Base-by-base conservation (phyloP, 495 filamentous ascomycete genomes). In the Lophiostoma macrostomum region DNA sequence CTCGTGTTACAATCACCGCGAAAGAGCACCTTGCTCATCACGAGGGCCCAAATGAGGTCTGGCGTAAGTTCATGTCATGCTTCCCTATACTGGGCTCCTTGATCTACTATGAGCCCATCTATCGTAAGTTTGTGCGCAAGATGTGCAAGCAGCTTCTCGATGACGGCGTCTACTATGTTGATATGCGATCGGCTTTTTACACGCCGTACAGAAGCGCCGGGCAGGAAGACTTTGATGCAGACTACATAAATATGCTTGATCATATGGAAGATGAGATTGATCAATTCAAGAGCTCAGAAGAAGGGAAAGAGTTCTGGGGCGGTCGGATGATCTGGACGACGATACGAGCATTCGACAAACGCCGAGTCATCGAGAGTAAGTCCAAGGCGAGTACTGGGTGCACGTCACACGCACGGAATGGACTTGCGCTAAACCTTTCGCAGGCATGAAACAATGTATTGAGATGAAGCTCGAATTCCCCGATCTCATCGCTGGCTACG, bases 101-200 rank as follows among this genome's bases (percentile, higher is more conserved):
- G 22, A 69, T 95, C 14, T 86, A 80, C 70, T 95, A 96, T 68
- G 93, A 97, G 67, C 91, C 93, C 0, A 89, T 98, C 46, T 91
- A 89, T 71, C 83, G 89, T 20, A 72, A 73, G 22, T 91, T 87
- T 60, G 68, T 96, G 54, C 76, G 74, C 12, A 75, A 78, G 2
- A 70, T 96, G 57, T 77, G 93, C 57, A 69, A 72, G 12, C 73
- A 86, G 19, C 67, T 96, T 5, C 71, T 80, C 6, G 80, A 78
- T 1, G 91, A 98, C 67, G 87, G 89, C 1, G 76, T 96, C 20
- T 77, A 74, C 58, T 96, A 90, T 76, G 83, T 85, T 4, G 91
- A 97, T 61, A 53, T 88, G 14, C 69, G 81, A 60, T 69, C 69
- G 30, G 70, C 65, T 0, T 90, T 90, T 67, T 68, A 70, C 18